phyloP scores from a whole-genome alignment of 768 basidiomycete species.

The Clitopilus passeckerianus region DNA sequence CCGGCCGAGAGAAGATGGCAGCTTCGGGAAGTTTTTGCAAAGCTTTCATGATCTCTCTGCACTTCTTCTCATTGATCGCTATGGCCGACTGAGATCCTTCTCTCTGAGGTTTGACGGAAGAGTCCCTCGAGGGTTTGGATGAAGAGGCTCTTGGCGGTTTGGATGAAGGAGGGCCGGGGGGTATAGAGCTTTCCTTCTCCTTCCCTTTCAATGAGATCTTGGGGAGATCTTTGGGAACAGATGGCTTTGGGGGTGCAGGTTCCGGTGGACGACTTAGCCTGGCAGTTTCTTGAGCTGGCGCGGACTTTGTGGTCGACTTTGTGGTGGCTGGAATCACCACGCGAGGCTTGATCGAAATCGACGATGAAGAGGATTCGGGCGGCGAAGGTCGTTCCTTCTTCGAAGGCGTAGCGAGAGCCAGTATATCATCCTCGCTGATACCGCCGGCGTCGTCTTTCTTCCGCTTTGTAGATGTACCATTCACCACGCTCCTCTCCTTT shows the following conservation, averaged over 20 bases:
- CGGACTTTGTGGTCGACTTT: not conserved
- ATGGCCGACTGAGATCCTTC: slow-evolving; percentile 24
- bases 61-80: slow-evolving; percentile 80
- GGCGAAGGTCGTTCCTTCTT: slow-evolving; percentile 51
- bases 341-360: slow-evolving; percentile 8
- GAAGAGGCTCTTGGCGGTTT: slow-evolving; percentile 19
- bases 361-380: slow-evolving; percentile 26
- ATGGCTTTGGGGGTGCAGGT: slow-evolving; percentile 22
- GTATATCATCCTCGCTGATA: slow-evolving; percentile 56
- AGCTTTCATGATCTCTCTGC: slow-evolving; percentile 61
- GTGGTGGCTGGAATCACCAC: slow-evolving; percentile 5
- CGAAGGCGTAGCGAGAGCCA: slow-evolving; percentile 55
- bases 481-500: slow-evolving; percentile 29
- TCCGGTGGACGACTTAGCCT: slow-evolving; percentile 10
- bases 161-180: slow-evolving; percentile 34
- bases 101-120: not conserved
- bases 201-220: slow-evolving; percentile 59
- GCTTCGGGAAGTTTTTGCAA: slow-evolving; percentile 63
- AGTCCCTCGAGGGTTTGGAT: not conserved
- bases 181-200: slow-evolving; percentile 32
- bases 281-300: not conserved
- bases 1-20: slow-evolving; percentile 72
- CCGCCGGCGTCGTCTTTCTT: slow-evolving; percentile 37
- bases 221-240: slow-evolving; percentile 23
- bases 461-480: slow-evolving; percentile 47